phyloP scores from a whole-genome alignment of 1,139 yeast genomes.

The Dujonia santamariae region DNA sequence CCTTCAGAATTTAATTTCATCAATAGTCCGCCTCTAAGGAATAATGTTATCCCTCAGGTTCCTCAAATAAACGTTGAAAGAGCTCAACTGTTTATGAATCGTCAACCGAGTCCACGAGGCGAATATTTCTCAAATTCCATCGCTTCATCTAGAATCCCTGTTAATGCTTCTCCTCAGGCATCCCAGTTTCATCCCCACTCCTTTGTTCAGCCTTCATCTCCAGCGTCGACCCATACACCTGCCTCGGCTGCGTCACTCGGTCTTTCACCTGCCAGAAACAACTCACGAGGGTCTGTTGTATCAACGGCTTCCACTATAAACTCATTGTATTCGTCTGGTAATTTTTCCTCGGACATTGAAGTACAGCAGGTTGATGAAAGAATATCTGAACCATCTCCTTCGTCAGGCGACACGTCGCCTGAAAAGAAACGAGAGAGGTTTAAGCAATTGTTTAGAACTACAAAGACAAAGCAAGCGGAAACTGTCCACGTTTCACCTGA shows the following conservation, averaged over 20 bases:
- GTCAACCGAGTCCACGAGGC: not conserved
- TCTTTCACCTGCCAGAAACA: no score
- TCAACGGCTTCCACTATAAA: constrained; percentile 10
- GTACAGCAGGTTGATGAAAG: not conserved
- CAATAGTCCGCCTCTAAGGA: no score
- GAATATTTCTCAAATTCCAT: not conserved
- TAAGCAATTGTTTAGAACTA: constrained; percentile 6
- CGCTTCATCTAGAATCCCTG: not conserved
- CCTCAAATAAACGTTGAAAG: no score
- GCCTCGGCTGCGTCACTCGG: no score
- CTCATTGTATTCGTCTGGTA: constrained; percentile 12
- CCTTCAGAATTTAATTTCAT: no score
- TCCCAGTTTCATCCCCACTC: not conserved
- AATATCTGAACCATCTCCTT: not conserved
- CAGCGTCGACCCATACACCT: constrained; percentile 2
- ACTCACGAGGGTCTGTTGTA: constrained; percentile 1
- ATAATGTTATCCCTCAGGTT: no score
- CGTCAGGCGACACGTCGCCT: not conserved
- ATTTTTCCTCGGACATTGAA: constrained; percentile 9
- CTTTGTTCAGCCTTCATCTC: not conserved
- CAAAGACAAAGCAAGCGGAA: constrained; percentile 1
- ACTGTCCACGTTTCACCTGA: not conserved
- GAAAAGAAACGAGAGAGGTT: constrained; percentile 5
- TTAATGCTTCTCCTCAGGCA: not conserved
- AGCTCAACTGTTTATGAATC: no score